These are phyloP conservation scores for Aspergillus thermomutatus DNA, from an alignment of 2,329 filamentous ascomycete species.

Conservation along the genomic window DNA sequence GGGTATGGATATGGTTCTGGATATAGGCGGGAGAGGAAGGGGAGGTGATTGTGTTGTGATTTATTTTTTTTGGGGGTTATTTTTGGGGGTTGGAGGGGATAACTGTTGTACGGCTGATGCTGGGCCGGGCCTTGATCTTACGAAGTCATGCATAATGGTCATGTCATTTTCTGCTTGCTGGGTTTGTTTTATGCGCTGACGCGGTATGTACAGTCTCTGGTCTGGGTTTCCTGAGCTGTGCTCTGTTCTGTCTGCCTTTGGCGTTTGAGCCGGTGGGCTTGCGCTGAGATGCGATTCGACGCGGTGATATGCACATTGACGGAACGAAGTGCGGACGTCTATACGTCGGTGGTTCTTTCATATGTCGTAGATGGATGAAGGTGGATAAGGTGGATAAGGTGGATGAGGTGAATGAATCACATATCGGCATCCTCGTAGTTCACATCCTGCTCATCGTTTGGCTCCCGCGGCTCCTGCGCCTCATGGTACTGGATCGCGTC, in stretches of 20 bases:
- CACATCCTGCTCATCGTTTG: constrained; percentile 61
- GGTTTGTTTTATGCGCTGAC: background rate
- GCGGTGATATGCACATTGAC: background rate
- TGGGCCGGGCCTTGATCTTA: background rate
- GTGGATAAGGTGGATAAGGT: background rate
- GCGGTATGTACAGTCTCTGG: background rate
- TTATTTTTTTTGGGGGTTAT: background rate
- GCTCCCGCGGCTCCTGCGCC: constrained; percentile 85
- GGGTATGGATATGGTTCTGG: constrained; percentile 42
- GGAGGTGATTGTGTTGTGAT: constrained; percentile 13
- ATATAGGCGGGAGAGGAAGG: constrained; percentile 53
- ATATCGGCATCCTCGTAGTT: constrained; percentile 43
- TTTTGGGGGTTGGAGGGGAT: background rate
- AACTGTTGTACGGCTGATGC: background rate
- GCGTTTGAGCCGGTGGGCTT: too few relatives aligned
- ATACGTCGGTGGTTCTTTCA: background rate
- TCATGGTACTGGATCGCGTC: constrained; percentile 92
- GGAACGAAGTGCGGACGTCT: background rate
- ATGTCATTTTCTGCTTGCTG: background rate
- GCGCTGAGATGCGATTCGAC: background rate
- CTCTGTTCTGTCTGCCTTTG: too few relatives aligned
- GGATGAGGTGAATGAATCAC: constrained; percentile 2
- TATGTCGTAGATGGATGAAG: background rate
- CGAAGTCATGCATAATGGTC: background rate
- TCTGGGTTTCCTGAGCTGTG: background rate